A percentile compares a stretch with the other conserved stretches of the same genome.
These are phyloP conservation scores for Botrytis hyacinthi DNA, from an alignment of 2,329 filamentous ascomycete genomes.

Conservation along the genomic window DNA sequence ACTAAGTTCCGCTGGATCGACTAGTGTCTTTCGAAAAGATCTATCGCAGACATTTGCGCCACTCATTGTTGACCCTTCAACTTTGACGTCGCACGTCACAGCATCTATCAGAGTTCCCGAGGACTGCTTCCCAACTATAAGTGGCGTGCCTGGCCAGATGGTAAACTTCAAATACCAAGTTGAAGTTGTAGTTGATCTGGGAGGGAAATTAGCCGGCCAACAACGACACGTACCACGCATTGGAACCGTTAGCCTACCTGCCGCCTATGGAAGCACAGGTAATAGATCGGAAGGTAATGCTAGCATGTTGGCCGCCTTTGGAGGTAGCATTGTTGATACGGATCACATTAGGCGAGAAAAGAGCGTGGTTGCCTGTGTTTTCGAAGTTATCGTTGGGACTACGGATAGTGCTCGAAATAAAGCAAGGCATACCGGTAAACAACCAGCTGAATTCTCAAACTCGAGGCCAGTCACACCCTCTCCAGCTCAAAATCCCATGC, in stretches of 20 bases:
- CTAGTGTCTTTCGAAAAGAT: conserved; percentile 93
- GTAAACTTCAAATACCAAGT: conserved; percentile 94
- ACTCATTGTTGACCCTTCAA: conserved; percentile 79
- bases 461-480: conserved; percentile 25
- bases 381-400: conserved; percentile 86
- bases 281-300: conserved; percentile 38
- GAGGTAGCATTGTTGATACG: conserved; percentile 78
- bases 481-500: conserved; percentile 28
- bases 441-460: conserved; percentile 27
- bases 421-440: conserved; percentile 31
- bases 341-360: conserved; percentile 83
- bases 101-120: conserved; percentile 84
- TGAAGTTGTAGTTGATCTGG: conserved; percentile 88
- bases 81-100: conserved; percentile 74
- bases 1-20: conserved; percentile 79
- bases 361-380: conserved; percentile 81
- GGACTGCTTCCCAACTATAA: conserved; percentile 88
- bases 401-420: conserved; percentile 59
- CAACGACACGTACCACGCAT: conserved; percentile 41
- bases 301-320: conserved; percentile 53
- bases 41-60: conserved; percentile 85
- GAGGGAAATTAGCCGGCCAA: conserved; percentile 78
- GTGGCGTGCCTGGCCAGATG: conserved; percentile 84
- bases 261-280: conserved; percentile 28
- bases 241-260: conserved; percentile 33